These are phyloP conservation scores for Mycosphaerella sp. DNA, from an alignment of 2,329 filamentous ascomycete species.

Conservation along the genomic window DNA sequence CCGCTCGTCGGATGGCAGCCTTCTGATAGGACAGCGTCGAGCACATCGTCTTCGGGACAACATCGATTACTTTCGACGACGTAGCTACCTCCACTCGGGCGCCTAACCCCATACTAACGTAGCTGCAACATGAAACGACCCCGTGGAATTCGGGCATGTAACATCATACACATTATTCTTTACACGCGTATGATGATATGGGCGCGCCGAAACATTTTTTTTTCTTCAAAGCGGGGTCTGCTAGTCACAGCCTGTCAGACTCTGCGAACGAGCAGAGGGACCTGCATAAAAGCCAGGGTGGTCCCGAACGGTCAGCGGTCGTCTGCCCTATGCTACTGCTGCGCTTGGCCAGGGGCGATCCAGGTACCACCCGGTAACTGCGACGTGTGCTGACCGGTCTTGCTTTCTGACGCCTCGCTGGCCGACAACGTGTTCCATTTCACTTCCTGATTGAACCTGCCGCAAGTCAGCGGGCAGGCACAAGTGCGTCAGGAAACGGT, in stretches of 20 bases:
- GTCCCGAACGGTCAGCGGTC: neutral
- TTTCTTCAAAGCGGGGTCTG: neutral
- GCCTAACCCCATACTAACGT: neutral
- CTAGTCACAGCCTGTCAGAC: neutral
- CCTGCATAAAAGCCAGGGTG: neutral
- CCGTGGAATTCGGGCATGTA: no score
- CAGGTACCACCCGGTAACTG: neutral
- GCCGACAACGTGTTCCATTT: no score
- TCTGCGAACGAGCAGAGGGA: neutral
- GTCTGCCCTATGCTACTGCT: neutral
- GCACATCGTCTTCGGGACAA: neutral
- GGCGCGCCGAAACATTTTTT: neutral
- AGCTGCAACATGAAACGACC: conserved; percentile 1
- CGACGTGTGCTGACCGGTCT: neutral
- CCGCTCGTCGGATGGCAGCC: neutral
- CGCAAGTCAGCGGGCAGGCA: no score
- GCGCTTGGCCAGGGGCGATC: neutral
- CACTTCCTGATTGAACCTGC: no score
- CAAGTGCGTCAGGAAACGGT: no score
- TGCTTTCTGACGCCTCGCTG: neutral
- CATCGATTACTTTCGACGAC: neutral
- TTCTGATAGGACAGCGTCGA: neutral
- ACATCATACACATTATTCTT: neutral
- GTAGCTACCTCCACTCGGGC: neutral
- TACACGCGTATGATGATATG: neutral